Conservation (phyloP, 2,329 filamentous ascomycete genomes). For the Calonectria fujianensis region DNA sequence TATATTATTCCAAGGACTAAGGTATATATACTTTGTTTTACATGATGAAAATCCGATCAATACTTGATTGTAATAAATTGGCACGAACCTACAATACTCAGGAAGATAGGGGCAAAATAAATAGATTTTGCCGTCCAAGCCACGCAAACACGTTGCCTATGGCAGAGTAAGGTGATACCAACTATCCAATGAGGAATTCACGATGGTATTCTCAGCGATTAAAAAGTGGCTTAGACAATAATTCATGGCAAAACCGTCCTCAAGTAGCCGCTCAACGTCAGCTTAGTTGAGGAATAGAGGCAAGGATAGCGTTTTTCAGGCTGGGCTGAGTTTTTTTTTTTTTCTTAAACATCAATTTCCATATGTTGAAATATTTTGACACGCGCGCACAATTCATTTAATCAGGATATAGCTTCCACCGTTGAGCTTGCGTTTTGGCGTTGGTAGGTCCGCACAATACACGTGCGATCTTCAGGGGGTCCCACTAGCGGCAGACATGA, state of each 20-base stretch:
- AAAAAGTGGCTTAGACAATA: neutral
- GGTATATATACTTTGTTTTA: neutral
- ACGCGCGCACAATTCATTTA: neutral
- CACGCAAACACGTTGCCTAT: neutral
- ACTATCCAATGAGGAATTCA: conserved; percentile 1
- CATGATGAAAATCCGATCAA: neutral
- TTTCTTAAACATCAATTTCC: neutral
- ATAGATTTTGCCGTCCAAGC: neutral
- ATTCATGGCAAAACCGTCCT: neutral
- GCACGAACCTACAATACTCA: neutral
- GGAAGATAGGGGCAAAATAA: neutral
- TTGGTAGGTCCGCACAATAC: neutral
- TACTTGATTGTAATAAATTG: neutral
- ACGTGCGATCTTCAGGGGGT: conserved; percentile 2
- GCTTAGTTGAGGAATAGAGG: neutral
- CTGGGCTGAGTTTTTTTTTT: neutral
- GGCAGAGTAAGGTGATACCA: neutral
- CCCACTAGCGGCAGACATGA: conserved; percentile 8
- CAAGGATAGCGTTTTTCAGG: neutral
- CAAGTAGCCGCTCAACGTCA: neutral
- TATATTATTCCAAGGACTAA: neutral
- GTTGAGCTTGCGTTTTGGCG: neutral
- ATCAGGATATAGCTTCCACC: neutral
- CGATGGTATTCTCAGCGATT: neutral
- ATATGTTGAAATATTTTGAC: neutral